Conservation (phyloP, 805 yeast genomes). For the Candida argentea region DNA sequence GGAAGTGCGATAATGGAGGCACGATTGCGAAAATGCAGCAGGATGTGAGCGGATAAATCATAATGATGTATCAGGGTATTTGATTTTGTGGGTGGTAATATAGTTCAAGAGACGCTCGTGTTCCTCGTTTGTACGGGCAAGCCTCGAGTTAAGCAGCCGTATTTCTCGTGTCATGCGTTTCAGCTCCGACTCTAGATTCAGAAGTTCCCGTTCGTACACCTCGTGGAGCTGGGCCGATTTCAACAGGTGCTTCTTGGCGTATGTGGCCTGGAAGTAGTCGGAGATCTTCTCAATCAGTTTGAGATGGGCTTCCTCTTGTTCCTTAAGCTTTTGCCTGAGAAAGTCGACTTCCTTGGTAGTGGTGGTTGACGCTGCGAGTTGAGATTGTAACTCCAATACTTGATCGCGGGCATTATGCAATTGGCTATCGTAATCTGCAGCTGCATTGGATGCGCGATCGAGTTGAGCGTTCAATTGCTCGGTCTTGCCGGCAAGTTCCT, state of each 20-base stretch:
- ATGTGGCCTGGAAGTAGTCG: constrained; percentile 60
- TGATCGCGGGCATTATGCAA: constrained; percentile 6
- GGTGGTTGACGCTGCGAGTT: constrained; percentile 5
- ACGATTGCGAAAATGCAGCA: too few relatives aligned
- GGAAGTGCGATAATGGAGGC: too few relatives aligned
- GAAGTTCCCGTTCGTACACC: constrained; percentile 7
- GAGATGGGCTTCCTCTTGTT: constrained; percentile 41
- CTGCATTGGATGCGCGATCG: constrained; percentile 9
- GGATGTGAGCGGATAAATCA: too few relatives aligned
- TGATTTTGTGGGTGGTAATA: constrained; percentile 7
- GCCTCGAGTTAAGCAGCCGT: constrained; percentile 8
- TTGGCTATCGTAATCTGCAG: constrained; percentile 6
- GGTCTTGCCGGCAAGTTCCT: constrained; percentile 21
- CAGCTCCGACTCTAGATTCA: constrained; percentile 5
- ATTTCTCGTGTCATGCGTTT: constrained; percentile 6
- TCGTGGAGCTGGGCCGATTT: constrained; percentile 51
- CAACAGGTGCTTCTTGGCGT: constrained; percentile 66
- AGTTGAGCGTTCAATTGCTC: constrained; percentile 20
- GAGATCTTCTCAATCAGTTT: constrained; percentile 52
- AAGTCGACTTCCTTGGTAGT: constrained; percentile 7
- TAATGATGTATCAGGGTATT: too few relatives aligned
- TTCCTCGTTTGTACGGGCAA: constrained; percentile 8
- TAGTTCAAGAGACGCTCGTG: constrained; percentile 7
- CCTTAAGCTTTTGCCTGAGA: constrained; percentile 15
- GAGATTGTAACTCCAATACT: constrained; percentile 6